Base-by-base conservation (phyloP, 768 basidiomycete genomes). In the Dioszegia hungarica region DNA sequence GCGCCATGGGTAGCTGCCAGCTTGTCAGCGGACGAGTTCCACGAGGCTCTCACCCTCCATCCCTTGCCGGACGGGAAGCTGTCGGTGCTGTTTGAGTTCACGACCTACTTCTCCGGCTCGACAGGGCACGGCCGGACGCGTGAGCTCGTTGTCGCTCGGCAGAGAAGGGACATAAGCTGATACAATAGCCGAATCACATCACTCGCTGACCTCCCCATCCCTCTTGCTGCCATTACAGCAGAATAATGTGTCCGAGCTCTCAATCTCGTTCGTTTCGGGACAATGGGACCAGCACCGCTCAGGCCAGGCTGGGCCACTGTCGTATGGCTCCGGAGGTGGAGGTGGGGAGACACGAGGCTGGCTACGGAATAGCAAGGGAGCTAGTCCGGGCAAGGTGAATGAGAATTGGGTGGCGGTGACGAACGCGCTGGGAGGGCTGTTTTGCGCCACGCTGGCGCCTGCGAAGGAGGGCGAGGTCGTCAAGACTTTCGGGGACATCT, bases 301-400 rank as follows among this genome's bases (percentile, higher is more conserved):
- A 88, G 89, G 88, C 0, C 83, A 85, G 31, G 52, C 63, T n/a
- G 70, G 70, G 61, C 90, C 92, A 0, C 81, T 85, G 27, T 86
- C 88, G 60, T 60, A 68, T 22, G 77, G 81, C 4, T 84, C 84
- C 2, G 87, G 91, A 1, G 87, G 87, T 2, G 84, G 87, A 0
- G 93, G 93, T 2, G 93, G 89, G 8, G 89, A 93, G 71, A 78
- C 97, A 5, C 88, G 87, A 86, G 89, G 86, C 10, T 95, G 91
- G 90, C 85, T 95, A 81, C 86, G 82, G n/a, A 85, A 86, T 28
- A 60, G 60, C 38, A 33, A 33, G 14, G 31, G 14, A 14, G 60
- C 70, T 43, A 22, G 27, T 4, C 37, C 41, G 38, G 29, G 33
- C 11, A 44, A 56, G 45, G 48, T 46, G 31, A 14, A 51, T 29